Conservation (phyloP, 768 basidiomycete species). For the Russula sp. region DNA sequence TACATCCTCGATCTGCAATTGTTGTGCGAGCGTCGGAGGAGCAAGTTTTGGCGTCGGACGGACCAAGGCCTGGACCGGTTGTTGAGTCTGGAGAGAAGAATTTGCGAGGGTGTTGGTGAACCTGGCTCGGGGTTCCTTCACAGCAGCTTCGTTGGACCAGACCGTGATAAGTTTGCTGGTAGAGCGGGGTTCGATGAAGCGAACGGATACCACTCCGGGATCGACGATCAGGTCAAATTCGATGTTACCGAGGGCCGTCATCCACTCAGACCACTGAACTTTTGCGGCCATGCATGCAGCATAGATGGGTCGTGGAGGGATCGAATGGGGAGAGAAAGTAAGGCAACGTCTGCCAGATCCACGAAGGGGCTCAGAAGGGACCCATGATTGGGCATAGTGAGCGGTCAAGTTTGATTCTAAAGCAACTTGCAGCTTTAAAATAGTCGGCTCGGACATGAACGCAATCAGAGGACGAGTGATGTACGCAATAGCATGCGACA, state of each 20-base stretch:
- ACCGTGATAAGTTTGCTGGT: conserved; percentile 53
- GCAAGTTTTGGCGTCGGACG: conserved; percentile 29
- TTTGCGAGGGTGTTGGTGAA: conserved; percentile 12
- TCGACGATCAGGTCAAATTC: conserved; percentile 81
- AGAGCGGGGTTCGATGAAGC: conserved; percentile 45
- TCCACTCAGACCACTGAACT: conserved; percentile 83
- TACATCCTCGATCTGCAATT: conserved; percentile 65
- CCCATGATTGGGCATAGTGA: conserved; percentile 67
- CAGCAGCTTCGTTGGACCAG: conserved; percentile 56
- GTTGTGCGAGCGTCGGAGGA: conserved; percentile 57
- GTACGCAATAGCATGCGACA: conserved; percentile 72
- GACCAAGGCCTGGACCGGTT: conserved; percentile 29
- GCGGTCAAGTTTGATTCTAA: conserved; percentile 73
- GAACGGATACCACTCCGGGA: conserved; percentile 73
- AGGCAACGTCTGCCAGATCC: conserved; percentile 74
- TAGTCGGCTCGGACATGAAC: conserved; percentile 56
- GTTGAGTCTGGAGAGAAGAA: conserved; percentile 31
- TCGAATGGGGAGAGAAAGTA: conserved; percentile 62
- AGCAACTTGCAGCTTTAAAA: conserved; percentile 65
- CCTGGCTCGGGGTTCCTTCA: conserved; percentile 35
- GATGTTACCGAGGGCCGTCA: conserved; percentile 58
- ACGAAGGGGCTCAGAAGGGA: conserved; percentile 57
- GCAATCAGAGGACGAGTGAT: conserved; percentile 63
- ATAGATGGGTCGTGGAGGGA: conserved; percentile 71
- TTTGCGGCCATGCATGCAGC: conserved; percentile 64